Evolutionary conservation across 2,329 filamentous ascomycete genomes (phyloP), one percentile per base, ranked within the genome.

Genomic region (Pseudogymnoascus pannorum): DNA sequence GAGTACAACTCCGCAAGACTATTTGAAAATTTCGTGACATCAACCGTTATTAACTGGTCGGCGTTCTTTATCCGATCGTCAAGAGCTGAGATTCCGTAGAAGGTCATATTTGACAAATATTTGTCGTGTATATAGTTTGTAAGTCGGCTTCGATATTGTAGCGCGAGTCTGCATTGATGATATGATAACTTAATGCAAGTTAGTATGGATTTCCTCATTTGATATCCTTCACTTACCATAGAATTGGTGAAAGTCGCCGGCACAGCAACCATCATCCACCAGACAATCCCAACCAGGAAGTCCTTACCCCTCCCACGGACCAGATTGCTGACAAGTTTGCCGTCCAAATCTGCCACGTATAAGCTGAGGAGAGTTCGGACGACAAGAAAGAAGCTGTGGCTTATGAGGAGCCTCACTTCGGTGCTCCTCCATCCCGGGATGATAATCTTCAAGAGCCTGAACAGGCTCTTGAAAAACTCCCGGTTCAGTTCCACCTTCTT

Each of bases 11-110:
- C 93, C 1, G 94, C 93, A 64, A 97, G 76, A 68, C 91, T 96
- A 73, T 96, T 96, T 24, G 92, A 94, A 77, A 99, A 99, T 69
- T 94, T 93, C 64, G 92, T 89, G 8, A 99, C 91, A 72, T 99
- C 94, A 26, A 97, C 93, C 0, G 93, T 94, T 68, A 99, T 96
- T 44, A 99, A 83, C 76, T 99, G 94, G 72, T 99, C 94, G 2
- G 94, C 91, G 71, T 99, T 99, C 79, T 97, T 96, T 81, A 99
- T 96, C 72, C 94, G 86, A 73, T 99, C 94, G 70, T 99, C 94
- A 35, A 99, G 81, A 0, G 94, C 92, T 1, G 92, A 95, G 59
- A 99, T 88, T 2, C 92, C 92, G 74, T 99, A 99, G 74, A 97
- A 99, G 0, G 93, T 97, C 84, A 99, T 89, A 63, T 96, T 89